These are phyloP conservation scores for Eimeria acervulina DNA, from an alignment of 169 alveolate species.

Conservation along the genomic window DNA sequence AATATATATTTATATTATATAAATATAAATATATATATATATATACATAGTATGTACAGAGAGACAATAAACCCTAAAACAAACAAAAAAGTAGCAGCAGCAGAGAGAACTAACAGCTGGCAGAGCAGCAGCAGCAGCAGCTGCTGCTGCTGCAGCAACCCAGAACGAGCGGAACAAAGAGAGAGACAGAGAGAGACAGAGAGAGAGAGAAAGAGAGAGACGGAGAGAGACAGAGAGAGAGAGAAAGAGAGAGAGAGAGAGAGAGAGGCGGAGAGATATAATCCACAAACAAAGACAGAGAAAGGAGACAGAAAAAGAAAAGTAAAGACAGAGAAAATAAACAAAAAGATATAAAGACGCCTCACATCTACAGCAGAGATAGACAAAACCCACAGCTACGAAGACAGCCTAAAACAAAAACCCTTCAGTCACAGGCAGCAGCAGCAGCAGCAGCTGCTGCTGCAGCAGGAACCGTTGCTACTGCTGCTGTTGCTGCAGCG, in stretches of 20 bases:
- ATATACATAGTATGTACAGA: too few relatives aligned
- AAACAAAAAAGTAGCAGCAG: too few relatives aligned
- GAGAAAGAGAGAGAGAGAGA: background rate
- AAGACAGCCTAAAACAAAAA: too few relatives aligned
- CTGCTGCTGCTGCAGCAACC: too few relatives aligned
- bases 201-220: background rate
- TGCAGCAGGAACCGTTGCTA: background rate
- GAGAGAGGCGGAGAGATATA: too few relatives aligned
- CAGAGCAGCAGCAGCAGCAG: too few relatives aligned
- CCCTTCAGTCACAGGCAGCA: background rate
- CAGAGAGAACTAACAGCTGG: too few relatives aligned
- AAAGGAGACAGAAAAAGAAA: background rate
- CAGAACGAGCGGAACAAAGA: too few relatives aligned
- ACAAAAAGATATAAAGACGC: background rate
- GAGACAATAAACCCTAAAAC: background rate
- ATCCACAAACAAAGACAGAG: background rate
- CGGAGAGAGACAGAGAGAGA: background rate
- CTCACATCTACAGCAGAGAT: too few relatives aligned
- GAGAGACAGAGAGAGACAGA: background rate
- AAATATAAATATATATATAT: too few relatives aligned
- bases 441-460: background rate
- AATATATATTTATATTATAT: too few relatives aligned
- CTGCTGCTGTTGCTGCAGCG: conserved; percentile 22
- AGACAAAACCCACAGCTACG: too few relatives aligned
- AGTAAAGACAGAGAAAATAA: background rate